These are phyloP conservation scores for Wolfiporia cocos DNA, from an alignment of 1,284 basidiomycete genomes.

Conservation along the genomic window DNA sequence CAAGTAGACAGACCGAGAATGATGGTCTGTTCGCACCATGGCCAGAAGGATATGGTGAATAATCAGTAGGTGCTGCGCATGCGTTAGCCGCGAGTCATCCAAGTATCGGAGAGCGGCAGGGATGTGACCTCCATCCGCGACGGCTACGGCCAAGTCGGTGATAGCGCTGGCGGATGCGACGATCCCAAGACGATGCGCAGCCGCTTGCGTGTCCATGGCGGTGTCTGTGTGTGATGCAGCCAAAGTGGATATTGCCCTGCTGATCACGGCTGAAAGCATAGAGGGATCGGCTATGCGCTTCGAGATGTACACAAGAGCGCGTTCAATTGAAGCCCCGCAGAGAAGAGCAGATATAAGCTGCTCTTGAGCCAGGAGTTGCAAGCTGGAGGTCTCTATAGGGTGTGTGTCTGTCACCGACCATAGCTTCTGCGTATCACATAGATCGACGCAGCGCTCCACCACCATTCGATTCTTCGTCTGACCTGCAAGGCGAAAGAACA, in stretches of 20 bases:
- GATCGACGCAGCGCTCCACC: slow-evolving; percentile 22
- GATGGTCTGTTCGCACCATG: slow-evolving; percentile 9
- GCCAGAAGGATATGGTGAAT: slow-evolving; percentile 6
- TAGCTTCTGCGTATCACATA: slow-evolving; percentile 8
- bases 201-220: slow-evolving; percentile 11
- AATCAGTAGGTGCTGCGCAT: slow-evolving; percentile 7
- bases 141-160: slow-evolving; percentile 7
- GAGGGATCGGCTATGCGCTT: slow-evolving; percentile 6
- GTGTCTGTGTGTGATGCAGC: slow-evolving; percentile 8
- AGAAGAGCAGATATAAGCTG: slow-evolving; percentile 12
- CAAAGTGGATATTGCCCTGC: slow-evolving; percentile 7
- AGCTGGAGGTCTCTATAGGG: neutral
- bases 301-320: slow-evolving; percentile 12
- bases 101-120: slow-evolving; percentile 6
- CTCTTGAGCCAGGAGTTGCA: slow-evolving; percentile 11
- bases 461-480: slow-evolving; percentile 31
- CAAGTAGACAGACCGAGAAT: neutral
- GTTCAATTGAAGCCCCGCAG: slow-evolving; percentile 12
- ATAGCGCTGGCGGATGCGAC: slow-evolving; percentile 4
- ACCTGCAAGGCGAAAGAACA: slow-evolving; percentile 42
- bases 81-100: slow-evolving; percentile 6
- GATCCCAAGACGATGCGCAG: slow-evolving; percentile 10
- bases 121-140: slow-evolving; percentile 10
- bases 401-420: slow-evolving; percentile 5
- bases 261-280: slow-evolving; percentile 9